phyloP scores from a whole-genome alignment of 1,139 yeast species.

The Nadsonia commutata region DNA sequence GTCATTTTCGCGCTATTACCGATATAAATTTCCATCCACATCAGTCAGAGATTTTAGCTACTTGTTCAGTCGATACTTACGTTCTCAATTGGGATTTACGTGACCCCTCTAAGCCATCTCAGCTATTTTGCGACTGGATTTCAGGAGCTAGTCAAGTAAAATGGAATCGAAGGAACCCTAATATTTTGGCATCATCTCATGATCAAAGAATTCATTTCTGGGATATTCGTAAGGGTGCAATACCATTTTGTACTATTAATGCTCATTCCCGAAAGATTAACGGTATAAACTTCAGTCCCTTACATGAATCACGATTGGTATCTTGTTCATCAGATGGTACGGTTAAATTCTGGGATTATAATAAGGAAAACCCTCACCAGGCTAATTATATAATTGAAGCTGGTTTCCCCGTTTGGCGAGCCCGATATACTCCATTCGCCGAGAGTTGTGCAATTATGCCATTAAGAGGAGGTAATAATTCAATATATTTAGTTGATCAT shows the following conservation, averaged over 20 bases:
- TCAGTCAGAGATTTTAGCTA: conserved; percentile 80
- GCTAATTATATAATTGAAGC: conserved; percentile 54
- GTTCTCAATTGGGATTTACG: conserved; percentile 87
- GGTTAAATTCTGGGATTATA: conserved; percentile 76
- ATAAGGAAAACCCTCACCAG: conserved; percentile 21
- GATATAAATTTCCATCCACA: conserved; percentile 86
- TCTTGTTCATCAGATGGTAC: conserved; percentile 79
- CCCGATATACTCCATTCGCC: conserved; percentile 82
- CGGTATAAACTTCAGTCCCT: conserved; percentile 69
- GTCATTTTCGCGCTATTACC: conserved; percentile 85
- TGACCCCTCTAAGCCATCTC: conserved; percentile 53
- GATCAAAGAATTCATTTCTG: conserved; percentile 68
- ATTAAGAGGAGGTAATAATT: conserved; percentile 67
- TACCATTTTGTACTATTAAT: conserved; percentile 49
- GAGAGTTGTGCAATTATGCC: conserved; percentile 89
- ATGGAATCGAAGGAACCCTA: conserved; percentile 71
- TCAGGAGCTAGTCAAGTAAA: conserved; percentile 93
- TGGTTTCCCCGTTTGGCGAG: conserved; percentile 77
- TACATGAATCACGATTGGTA: conserved; percentile 42
- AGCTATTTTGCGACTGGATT: conserved; percentile 80
- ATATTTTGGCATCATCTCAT: conserved; percentile 73
- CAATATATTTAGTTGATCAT: conserved; percentile 48
- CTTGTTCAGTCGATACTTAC: conserved; percentile 83
- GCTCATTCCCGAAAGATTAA: conserved; percentile 80
- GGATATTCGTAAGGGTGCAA: conserved; percentile 76